A percentile compares a stretch with the other conserved stretches of the same genome.
Conservation (phyloP, 768 basidiomycete species). For the Chlorophyllum brunneum region DNA sequence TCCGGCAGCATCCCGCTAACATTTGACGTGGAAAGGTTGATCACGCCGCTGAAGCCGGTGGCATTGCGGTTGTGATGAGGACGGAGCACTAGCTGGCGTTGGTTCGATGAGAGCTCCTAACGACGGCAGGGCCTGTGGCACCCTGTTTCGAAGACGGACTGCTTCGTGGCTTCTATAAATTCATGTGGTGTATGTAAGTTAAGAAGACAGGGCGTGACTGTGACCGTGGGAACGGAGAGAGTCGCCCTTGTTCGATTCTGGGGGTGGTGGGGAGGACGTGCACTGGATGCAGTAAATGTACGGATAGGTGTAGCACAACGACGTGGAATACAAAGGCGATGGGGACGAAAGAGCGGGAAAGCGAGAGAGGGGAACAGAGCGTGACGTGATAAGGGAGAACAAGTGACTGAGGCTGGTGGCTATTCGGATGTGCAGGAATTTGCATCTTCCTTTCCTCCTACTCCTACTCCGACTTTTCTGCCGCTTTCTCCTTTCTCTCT, state of each 20-base stretch:
- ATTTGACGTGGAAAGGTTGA: slow-evolving; percentile 44
- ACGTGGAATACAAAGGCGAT: neutral
- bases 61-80: slow-evolving; percentile 24
- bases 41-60: slow-evolving; percentile 44
- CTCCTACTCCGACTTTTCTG: slow-evolving; percentile 20
- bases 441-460: slow-evolving; percentile 18
- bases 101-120: neutral
- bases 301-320: neutral
- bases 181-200: too few relatives aligned
- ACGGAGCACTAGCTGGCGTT: neutral
- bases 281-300: neutral
- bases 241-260: neutral
- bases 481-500: slow-evolving; percentile 26
- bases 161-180: slow-evolving; percentile 3
- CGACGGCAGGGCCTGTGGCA: neutral
- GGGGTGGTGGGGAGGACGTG: neutral
- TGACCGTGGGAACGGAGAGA: slow-evolving; percentile 4
- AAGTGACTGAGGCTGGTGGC: neutral
- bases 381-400: neutral
- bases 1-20: slow-evolving; percentile 37
- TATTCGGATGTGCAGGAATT: slow-evolving; percentile 9
- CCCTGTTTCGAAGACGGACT: neutral
- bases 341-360: neutral
- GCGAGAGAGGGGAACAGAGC: neutral
- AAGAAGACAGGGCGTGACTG: slow-evolving; percentile 6